Conservation (phyloP, 2,329 filamentous ascomycete genomes). For the Talaromyces sp. region DNA sequence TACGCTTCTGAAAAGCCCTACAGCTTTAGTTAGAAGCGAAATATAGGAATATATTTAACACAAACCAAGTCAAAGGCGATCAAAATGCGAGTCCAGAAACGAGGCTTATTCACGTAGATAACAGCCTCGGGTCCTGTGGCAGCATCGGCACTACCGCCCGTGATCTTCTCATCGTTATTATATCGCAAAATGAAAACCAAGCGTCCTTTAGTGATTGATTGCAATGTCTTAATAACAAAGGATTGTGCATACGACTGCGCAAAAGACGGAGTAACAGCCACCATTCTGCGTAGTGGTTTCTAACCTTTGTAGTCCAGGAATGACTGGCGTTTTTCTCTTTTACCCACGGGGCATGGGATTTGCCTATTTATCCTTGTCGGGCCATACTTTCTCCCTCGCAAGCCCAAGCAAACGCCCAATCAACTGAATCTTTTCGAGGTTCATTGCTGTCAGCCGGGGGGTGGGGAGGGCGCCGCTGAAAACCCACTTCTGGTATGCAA, state of each 20-base stretch:
- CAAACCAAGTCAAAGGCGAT: conserved; percentile 2
- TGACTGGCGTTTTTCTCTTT: background rate
- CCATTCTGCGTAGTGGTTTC: background rate
- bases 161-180: background rate
- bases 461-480: background rate
- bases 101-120: conserved; percentile 2
- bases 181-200: conserved; percentile 3
- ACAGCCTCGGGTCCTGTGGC: background rate
- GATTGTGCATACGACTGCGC: background rate
- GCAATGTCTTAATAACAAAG: background rate
- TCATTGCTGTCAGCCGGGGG: background rate
- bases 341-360: background rate
- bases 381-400: too few relatives aligned
- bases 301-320: background rate
- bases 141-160: background rate
- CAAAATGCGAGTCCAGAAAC: conserved; percentile 3
- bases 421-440: background rate
- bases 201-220: background rate
- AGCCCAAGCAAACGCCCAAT: background rate
- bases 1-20: conserved; percentile 66
- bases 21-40: background rate
- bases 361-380: background rate
- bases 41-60: background rate
- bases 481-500: background rate
- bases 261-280: background rate